Conservation (phyloP, 2,329 filamentous ascomycete species). For the Fusarium miscanthi region DNA sequence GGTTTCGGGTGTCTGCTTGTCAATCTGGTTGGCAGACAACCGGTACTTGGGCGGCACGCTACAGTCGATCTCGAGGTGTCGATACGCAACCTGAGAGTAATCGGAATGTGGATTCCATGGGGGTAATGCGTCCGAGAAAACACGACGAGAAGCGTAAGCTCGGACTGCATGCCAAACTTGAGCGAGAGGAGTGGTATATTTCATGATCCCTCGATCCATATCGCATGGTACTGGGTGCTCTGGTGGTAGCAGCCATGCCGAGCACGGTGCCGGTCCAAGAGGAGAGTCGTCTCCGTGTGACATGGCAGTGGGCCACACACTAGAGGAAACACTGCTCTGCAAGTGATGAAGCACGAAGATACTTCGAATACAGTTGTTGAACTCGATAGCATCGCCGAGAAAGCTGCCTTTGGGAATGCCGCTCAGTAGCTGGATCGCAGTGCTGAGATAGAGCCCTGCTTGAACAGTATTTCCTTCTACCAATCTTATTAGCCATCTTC, state of each 20-base stretch:
- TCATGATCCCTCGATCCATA: not conserved
- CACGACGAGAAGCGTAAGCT: not conserved
- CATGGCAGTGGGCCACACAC: not conserved
- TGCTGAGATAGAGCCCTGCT: not conserved
- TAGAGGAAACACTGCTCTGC: not conserved
- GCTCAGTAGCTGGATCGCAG: not conserved
- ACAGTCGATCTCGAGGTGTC: not conserved
- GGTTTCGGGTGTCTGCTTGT: not conserved
- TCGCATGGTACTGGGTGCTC: not conserved
- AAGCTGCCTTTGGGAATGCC: accelerated
- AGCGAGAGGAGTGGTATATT: not conserved
- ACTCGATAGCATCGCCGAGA: not conserved
- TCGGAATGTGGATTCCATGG: not conserved
- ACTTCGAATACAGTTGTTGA: not conserved
- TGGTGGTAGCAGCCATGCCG: not conserved
- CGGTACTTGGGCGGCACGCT: not conserved
- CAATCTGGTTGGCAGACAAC: not conserved
- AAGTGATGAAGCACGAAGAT: not conserved
- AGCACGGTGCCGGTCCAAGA: not conserved
- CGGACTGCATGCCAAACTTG: not conserved
- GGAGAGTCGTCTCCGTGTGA: not conserved
- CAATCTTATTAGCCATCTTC: accelerated
- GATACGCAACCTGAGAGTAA: slow-evolving; percentile 1
- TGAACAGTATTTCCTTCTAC: not conserved
- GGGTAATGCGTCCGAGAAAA: not conserved